A percentile compares a stretch with the other conserved stretches of the same genome.
These are phyloP conservation scores for Artomyces pyxidatus DNA, from an alignment of 768 basidiomycete genomes.

Conservation along the genomic window DNA sequence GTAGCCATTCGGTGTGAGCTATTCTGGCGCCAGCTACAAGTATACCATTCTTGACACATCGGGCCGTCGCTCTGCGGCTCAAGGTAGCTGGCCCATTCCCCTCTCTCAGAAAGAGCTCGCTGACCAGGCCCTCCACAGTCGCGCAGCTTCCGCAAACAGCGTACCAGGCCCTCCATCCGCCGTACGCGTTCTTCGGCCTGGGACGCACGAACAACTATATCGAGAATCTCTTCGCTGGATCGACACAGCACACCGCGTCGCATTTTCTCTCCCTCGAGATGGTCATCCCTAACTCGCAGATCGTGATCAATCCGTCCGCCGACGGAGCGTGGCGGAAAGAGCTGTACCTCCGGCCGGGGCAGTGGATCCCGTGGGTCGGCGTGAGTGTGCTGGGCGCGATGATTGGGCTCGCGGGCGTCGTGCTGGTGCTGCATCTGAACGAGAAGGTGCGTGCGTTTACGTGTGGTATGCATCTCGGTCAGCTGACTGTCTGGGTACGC, in stretches of 20 bases:
- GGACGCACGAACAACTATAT: constrained; percentile 99
- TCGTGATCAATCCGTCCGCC: constrained; percentile 82
- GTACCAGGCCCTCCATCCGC: constrained; percentile 84
- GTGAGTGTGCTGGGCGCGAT: constrained; percentile 73
- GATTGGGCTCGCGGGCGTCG: constrained; percentile 66
- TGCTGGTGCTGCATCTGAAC: constrained; percentile 79
- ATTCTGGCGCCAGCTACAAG: constrained; percentile 93
- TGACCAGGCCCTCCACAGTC: constrained; percentile 39
- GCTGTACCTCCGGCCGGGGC: constrained; percentile 86
- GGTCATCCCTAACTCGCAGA: constrained; percentile 93
- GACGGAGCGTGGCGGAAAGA: constrained; percentile 74
- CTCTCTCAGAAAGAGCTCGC: background rate
- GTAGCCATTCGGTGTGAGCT: constrained; percentile 90
- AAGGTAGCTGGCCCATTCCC: constrained; percentile 41
- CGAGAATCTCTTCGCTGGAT: constrained; percentile 95
- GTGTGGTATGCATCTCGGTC: background rate
- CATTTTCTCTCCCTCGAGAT: constrained; percentile 94
- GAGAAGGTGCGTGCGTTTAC: constrained; percentile 64
- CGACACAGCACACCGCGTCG: constrained; percentile 60
- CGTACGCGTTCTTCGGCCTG: constrained; percentile 93
- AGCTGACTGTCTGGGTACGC: constrained; percentile 13
- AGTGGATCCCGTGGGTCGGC: constrained; percentile 98
- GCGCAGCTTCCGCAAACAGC: constrained; percentile 90
- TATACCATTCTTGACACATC: constrained; percentile 93
- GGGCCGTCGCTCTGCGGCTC: constrained; percentile 82